A percentile compares a stretch with the other conserved stretches of the same genome.
Conservation (phyloP, 139 green algal genomes). For the Chlorella sorokiniana region DNA sequence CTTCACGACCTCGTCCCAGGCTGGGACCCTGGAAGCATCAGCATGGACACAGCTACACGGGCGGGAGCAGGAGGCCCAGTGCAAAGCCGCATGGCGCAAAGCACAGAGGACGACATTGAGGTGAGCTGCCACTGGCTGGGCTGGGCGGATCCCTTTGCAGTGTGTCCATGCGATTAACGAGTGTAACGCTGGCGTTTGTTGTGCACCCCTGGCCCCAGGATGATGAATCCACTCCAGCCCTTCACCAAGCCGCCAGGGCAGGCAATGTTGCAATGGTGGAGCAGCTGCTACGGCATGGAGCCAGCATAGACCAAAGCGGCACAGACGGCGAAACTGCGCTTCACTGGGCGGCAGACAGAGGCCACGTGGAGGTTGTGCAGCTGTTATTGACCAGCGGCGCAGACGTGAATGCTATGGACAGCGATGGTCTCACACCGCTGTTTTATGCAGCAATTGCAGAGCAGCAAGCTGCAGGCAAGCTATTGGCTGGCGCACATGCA, state of each 20-base stretch:
- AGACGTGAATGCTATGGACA: constrained; percentile 46
- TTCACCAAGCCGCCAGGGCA: constrained; percentile 25
- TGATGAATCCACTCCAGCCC: not conserved
- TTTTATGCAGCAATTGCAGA: constrained; percentile 64
- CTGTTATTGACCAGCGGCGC: constrained; percentile 16
- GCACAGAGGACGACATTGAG: constrained; percentile 17
- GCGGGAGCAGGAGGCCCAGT: constrained; percentile 33
- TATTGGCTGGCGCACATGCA: constrained; percentile 35
- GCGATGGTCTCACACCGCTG: constrained; percentile 59
- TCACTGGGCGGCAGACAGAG: constrained; percentile 44
- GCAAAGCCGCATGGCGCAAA: constrained; percentile 35
- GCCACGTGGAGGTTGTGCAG: constrained; percentile 9
- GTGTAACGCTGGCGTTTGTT: no score
- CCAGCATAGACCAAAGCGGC: constrained; percentile 25
- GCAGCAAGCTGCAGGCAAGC: constrained; percentile 25
- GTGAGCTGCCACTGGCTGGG: not conserved
- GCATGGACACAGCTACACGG: not conserved
- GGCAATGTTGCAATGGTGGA: constrained; percentile 27
- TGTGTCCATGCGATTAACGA: no score
- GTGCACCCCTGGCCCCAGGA: constrained; percentile 1
- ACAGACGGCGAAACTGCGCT: constrained; percentile 31
- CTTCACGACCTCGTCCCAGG: constrained; percentile 13
- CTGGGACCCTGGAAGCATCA: not conserved
- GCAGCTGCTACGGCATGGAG: constrained; percentile 19
- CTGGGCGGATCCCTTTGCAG: no score